Conservation (phyloP, 179 eudicot species). For the Silene noctiflora region DNA sequence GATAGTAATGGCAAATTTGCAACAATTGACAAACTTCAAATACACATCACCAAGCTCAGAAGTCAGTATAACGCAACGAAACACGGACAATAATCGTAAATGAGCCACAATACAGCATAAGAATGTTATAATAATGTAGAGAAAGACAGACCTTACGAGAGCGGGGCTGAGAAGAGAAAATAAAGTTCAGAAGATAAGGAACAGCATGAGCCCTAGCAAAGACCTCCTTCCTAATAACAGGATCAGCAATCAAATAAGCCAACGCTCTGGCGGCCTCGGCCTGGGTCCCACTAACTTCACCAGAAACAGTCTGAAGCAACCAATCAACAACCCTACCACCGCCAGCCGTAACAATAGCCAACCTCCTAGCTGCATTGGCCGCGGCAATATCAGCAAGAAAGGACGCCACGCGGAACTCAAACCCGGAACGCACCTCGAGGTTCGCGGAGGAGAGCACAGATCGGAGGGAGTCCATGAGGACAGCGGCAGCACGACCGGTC, state of each 20-base stretch:
- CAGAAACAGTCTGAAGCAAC: conserved; percentile 53
- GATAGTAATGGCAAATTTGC: neutral
- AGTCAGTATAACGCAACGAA: neutral
- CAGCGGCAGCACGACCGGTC: conserved; percentile 72
- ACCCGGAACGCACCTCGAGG: conserved; percentile 77
- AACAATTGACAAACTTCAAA: neutral
- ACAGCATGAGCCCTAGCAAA: conserved; percentile 73
- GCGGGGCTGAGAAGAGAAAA: conserved; percentile 76
- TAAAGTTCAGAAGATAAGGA: conserved; percentile 65
- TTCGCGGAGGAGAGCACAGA: conserved; percentile 83
- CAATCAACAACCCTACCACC: conserved; percentile 87
- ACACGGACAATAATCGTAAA: neutral
- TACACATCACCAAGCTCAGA: too few relatives aligned
- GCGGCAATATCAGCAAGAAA: conserved; percentile 95
- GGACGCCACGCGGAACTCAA: conserved; percentile 88
- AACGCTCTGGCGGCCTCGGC: conserved; percentile 94
- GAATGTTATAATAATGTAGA: neutral
- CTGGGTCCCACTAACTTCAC: conserved; percentile 57
- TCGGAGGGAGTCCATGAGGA: conserved; percentile 69
- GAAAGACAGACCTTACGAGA: conserved; percentile 50
- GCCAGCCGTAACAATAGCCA: conserved; percentile 86
- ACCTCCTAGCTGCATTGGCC: conserved; percentile 65
- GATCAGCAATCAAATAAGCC: conserved; percentile 92
- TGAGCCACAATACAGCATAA: neutral
- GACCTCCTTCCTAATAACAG: conserved; percentile 55